A percentile compares a stretch with the other conserved stretches of the same genome.
These are phyloP conservation scores for Candida sp. DNA, from an alignment of 1,139 yeast species.

Conservation along the genomic window DNA sequence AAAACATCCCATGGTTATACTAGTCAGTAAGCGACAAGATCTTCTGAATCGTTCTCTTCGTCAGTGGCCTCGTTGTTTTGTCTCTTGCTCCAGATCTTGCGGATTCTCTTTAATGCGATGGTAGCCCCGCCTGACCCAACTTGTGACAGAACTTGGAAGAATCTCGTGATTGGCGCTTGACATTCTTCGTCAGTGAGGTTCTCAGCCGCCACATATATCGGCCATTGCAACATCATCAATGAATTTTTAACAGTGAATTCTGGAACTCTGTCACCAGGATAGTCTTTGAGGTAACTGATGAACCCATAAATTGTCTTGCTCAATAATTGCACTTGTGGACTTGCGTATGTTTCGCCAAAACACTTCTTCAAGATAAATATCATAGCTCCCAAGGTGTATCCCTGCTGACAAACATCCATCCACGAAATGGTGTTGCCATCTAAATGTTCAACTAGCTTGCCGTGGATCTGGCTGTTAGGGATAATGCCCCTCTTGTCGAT, in stretches of 20 bases:
- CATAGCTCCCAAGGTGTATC: slow-evolving; percentile 38
- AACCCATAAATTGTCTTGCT: slow-evolving; percentile 32
- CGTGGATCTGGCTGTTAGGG: slow-evolving; percentile 14
- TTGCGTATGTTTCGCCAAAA: slow-evolving; percentile 37
- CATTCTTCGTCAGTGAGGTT: slow-evolving; percentile 52
- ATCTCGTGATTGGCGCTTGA: slow-evolving; percentile 45
- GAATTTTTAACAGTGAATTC: slow-evolving; percentile 28
- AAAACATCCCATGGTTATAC: too few species aligned
- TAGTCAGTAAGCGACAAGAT: slow-evolving; percentile 34
- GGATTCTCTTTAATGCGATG: slow-evolving; percentile 46
- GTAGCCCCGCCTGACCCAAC: slow-evolving; percentile 60
- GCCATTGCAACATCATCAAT: slow-evolving; percentile 62
- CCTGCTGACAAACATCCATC: slow-evolving; percentile 48
- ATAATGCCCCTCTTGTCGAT: slow-evolving; percentile 28
- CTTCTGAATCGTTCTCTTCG: slow-evolving; percentile 33
- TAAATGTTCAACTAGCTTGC: slow-evolving; percentile 29
- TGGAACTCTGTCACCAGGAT: slow-evolving; percentile 16
- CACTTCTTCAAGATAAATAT: slow-evolving; percentile 38
- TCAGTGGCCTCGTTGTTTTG: slow-evolving; percentile 26
- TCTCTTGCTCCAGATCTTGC: slow-evolving; percentile 43
- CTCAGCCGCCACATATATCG: slow-evolving; percentile 64
- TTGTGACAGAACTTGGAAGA: slow-evolving; percentile 41
- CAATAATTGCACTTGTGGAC: slow-evolving; percentile 41
- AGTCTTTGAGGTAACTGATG: slow-evolving; percentile 26
- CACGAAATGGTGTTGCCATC: slow-evolving; percentile 34